Evolutionary conservation across 2,329 filamentous ascomycete species (phyloP).

Genomic region (Esteya vermicola): DNA sequence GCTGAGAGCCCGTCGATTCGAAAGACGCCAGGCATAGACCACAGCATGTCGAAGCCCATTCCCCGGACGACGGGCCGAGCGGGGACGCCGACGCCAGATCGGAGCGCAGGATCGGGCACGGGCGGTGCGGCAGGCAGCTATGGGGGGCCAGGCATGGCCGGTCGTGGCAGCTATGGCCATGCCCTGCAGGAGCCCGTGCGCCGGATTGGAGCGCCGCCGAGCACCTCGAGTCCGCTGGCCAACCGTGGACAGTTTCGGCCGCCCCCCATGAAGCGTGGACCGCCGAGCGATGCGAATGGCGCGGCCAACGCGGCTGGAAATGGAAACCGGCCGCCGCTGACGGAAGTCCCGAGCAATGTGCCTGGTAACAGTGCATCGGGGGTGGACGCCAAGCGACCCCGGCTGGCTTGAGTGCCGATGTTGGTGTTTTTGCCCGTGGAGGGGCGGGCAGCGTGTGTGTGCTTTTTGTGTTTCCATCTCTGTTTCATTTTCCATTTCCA

Average conservation of each 20-base stretch:
- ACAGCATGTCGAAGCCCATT: constrained; percentile 61
- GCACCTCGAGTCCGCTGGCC: constrained; percentile 37
- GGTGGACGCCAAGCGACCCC: constrained; percentile 38
- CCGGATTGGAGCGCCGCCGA: constrained; percentile 44
- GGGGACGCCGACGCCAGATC: not conserved
- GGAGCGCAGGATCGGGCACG: not conserved
- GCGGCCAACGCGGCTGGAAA: constrained; percentile 4
- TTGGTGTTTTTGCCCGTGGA: not conserved
- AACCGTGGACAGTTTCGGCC: constrained; percentile 46
- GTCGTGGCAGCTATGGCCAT: not conserved
- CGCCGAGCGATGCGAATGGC: constrained; percentile 12
- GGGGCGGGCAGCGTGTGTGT: not conserved
- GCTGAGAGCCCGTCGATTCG: constrained; percentile 73
- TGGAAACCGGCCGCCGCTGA: constrained; percentile 28
- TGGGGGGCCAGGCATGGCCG: not conserved
- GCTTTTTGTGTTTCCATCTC: not conserved
- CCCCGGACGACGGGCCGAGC: constrained; percentile 28
- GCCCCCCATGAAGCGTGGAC: constrained; percentile 41
- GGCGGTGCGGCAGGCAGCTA: not conserved
- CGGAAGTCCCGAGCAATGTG: constrained; percentile 35
- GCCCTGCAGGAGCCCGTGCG: constrained; percentile 27
- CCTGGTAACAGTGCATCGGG: constrained; percentile 14
- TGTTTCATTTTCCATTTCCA: no score
- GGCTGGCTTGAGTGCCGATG: constrained; percentile 13
- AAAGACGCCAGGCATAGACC: constrained; percentile 78